Percentiles rank a stretch among this genome's conserved stretches.
These are phyloP conservation scores for Chlorociboria aeruginascens DNA, from an alignment of 495 filamentous ascomycete genomes.

Conservation along the genomic window DNA sequence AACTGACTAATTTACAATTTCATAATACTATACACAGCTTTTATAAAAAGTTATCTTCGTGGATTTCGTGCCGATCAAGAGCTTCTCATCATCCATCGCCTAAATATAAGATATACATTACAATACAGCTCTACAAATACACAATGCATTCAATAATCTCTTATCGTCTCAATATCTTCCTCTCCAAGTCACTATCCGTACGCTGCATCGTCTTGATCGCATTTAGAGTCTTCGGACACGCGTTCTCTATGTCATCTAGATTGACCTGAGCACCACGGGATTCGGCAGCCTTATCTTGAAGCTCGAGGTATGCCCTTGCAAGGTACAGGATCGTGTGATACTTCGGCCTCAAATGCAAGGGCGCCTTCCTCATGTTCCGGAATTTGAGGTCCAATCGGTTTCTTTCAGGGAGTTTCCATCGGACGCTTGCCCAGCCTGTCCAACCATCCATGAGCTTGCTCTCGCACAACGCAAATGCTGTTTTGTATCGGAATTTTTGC, in stretches of 20 bases:
- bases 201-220: constrained; percentile 42
- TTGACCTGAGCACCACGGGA: constrained; percentile 16
- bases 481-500: constrained; percentile 24
- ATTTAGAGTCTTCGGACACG: constrained; percentile 38
- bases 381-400: constrained; percentile 20
- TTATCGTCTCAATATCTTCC: constrained; percentile 10
- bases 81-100: not conserved
- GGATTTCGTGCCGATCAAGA: no score
- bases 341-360: constrained; percentile 33
- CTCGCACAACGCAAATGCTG: constrained; percentile 62
- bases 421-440: constrained; percentile 49
- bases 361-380: constrained; percentile 23
- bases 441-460: constrained; percentile 60
- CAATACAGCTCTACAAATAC: not conserved
- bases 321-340: constrained; percentile 45
- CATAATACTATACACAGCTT: no score
- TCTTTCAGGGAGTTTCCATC: constrained; percentile 20
- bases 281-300: constrained; percentile 28
- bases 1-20: no score
- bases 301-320: constrained; percentile 31
- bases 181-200: constrained; percentile 28
- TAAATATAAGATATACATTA: not conserved
- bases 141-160: not conserved
- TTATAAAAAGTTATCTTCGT: no score
- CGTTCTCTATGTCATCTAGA: constrained; percentile 24